Base-by-base conservation (phyloP, 1,139 yeast genomes). In the Lodderomyces pseudojiufengensis region DNA sequence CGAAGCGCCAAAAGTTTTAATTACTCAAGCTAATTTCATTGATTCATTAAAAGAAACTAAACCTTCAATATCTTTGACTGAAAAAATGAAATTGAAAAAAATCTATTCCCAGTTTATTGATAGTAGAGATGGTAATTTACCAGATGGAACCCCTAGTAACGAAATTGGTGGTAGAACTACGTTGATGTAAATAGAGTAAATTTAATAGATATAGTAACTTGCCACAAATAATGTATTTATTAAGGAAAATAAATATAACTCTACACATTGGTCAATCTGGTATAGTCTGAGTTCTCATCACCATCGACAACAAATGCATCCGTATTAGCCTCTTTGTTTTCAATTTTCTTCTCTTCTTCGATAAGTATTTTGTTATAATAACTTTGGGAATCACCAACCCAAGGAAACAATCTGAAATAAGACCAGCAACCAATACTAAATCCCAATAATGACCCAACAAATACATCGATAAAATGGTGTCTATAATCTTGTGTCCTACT, bases 131-230 rank as follows among this genome's bases (percentile, higher is more conserved):
- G 97, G 96, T 0, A 82, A 84, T 41, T 80, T 90, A 88, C 95
- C 95, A 1, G 80, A 80, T 47, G 97, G 97, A 0, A 73, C 80
- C 24, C 80, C 92, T 3, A 80, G 95, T 47, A 80, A 70, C 32
- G 94, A 85, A 38, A 75, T 88, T 21, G 97, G 97, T 2, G 96
- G 90, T 2, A 66, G 97, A 39, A 76, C 86, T 3, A 82, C 90
- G 0, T 61, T 84, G 36, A 80, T 80, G 82, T 84, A 54, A 57
- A 24, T 21, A 22, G n/a, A 18, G 20, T n/a, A n/a, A n/a, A n/a
- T n/a, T n/a, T n/a, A n/a, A n/a, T n/a, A n/a, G n/a, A n/a, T n/a
- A n/a, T n/a, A n/a, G n/a, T n/a, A n/a, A n/a, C n/a, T n/a, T n/a
- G n/a, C n/a, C n/a, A n/a, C n/a, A n/a, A n/a, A n/a, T n/a, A n/a